These are phyloP conservation scores for Eutreptiella sp. DNA, from an alignment of 208 protist species.

Conservation along the genomic window DNA sequence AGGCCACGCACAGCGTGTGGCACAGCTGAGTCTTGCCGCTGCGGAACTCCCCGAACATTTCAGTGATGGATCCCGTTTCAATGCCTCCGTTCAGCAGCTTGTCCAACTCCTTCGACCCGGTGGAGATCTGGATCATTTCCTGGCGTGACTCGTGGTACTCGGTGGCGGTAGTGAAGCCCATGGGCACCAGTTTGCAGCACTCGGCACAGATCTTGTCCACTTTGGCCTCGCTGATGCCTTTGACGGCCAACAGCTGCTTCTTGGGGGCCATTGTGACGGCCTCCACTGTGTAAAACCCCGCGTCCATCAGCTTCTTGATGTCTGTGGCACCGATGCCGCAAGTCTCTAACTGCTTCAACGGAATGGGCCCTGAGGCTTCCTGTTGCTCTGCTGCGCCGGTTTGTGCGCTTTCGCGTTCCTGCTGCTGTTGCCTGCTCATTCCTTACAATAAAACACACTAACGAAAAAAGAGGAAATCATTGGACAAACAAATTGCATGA, in stretches of 20 bases:
- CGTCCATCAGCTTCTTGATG: slow-evolving; percentile 93
- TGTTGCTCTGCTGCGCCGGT: too few relatives aligned
- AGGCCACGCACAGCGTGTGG: slow-evolving; percentile 97
- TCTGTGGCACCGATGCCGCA: slow-evolving; percentile 86
- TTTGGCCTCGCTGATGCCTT: slow-evolving; percentile 97
- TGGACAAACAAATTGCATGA: too few relatives aligned
- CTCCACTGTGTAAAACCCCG: slow-evolving; percentile 92
- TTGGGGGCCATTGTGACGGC: slow-evolving; percentile 91
- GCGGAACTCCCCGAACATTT: slow-evolving; percentile 98
- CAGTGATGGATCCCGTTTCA: slow-evolving; percentile 97
- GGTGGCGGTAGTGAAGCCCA: slow-evolving; percentile 95
- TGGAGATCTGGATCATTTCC: slow-evolving; percentile 94
- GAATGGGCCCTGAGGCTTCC: too few relatives aligned
- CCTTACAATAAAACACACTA: too few relatives aligned
- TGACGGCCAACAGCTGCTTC: slow-evolving; percentile 90
- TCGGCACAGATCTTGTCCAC: slow-evolving; percentile 93
- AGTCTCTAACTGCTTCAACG: too few relatives aligned
- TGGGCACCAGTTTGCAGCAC: slow-evolving; percentile 88
- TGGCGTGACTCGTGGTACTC: slow-evolving; percentile 88
- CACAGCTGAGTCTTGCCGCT: slow-evolving; percentile 99
- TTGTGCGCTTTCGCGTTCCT: too few relatives aligned
- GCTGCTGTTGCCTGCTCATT: too few relatives aligned
- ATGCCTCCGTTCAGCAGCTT: slow-evolving; percentile 93
- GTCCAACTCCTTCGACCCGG: slow-evolving; percentile 96
- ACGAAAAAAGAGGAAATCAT: too few relatives aligned